phyloP scores from a whole-genome alignment of 164 flowering plant species.

The Vitis riparia region DNA sequence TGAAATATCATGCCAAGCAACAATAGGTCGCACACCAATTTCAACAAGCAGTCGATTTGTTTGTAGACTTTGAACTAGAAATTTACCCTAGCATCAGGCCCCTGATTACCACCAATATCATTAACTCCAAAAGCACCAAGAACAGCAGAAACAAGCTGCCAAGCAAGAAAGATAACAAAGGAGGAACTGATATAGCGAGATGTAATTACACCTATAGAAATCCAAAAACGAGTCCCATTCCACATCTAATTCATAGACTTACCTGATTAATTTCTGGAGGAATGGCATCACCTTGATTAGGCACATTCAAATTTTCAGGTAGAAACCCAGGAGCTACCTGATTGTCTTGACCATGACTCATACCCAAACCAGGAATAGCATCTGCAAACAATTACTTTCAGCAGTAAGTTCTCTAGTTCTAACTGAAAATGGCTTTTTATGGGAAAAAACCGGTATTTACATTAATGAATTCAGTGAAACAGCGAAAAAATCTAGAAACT shows the following conservation, averaged over 20 bases:
- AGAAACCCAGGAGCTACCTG: slow-evolving; percentile 57
- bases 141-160: slow-evolving; percentile 80
- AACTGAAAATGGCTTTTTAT: too few relatives aligned
- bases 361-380: slow-evolving; percentile 46
- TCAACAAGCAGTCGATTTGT: background rate
- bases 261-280: slow-evolving; percentile 78
- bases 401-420: background rate
- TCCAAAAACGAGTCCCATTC: background rate
- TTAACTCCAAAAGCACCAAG: slow-evolving; percentile 73
- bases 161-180: slow-evolving; percentile 9
- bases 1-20: background rate
- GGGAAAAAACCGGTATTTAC: too few relatives aligned
- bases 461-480: background rate
- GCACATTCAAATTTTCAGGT: slow-evolving; percentile 71
- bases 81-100: slow-evolving; percentile 52
- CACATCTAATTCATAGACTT: slow-evolving; percentile 14
- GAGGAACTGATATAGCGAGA: background rate
- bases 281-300: slow-evolving; percentile 75
- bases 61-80: background rate
- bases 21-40: background rate
- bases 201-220: background rate
- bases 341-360: slow-evolving; percentile 33
- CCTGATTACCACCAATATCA: slow-evolving; percentile 45
- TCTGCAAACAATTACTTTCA: slow-evolving; percentile 29
- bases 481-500: background rate